Conservation (phyloP, 495 filamentous ascomycete species). For the Annulohypoxylon bovei region DNA sequence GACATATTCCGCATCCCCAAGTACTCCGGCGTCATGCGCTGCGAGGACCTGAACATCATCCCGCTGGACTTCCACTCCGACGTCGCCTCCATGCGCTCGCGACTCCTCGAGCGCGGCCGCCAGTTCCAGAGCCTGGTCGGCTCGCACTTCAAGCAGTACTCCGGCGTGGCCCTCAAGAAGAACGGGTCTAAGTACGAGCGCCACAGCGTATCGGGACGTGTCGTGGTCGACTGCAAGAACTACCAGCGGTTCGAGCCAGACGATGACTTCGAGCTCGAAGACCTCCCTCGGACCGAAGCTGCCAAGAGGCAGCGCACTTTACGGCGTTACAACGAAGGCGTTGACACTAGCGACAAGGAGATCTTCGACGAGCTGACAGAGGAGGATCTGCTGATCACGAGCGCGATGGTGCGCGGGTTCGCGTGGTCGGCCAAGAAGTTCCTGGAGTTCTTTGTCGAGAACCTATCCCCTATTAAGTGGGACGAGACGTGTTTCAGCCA, state of each 20-base stretch:
- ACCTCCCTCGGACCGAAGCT: conserved; percentile 29
- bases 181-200: neutral
- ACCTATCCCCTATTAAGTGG: conserved; percentile 44
- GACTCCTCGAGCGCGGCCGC: conserved; percentile 46
- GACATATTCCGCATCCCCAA: conserved; percentile 41
- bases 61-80: conserved; percentile 43
- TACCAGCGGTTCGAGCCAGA: conserved; percentile 43
- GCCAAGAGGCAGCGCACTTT: conserved; percentile 24
- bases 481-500: conserved; percentile 58
- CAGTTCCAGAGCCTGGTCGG: conserved; percentile 38
- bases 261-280: conserved; percentile 43
- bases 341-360: neutral
- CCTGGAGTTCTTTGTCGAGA: conserved; percentile 49
- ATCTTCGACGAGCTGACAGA: conserved; percentile 40
- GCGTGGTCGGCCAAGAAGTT: conserved; percentile 47
- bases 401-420: conserved; percentile 49
- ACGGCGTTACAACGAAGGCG: conserved; percentile 5
- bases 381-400: conserved; percentile 44
- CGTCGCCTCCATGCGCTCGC: conserved; percentile 25
- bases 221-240: conserved; percentile 51
- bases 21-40: conserved; percentile 40
- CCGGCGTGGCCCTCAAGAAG: conserved; percentile 21
- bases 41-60: conserved; percentile 40
- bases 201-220: conserved; percentile 19
- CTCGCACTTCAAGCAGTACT: conserved; percentile 26